Base-by-base conservation (phyloP, 495 filamentous ascomycete genomes). In the Penicillium waksmanii region DNA sequence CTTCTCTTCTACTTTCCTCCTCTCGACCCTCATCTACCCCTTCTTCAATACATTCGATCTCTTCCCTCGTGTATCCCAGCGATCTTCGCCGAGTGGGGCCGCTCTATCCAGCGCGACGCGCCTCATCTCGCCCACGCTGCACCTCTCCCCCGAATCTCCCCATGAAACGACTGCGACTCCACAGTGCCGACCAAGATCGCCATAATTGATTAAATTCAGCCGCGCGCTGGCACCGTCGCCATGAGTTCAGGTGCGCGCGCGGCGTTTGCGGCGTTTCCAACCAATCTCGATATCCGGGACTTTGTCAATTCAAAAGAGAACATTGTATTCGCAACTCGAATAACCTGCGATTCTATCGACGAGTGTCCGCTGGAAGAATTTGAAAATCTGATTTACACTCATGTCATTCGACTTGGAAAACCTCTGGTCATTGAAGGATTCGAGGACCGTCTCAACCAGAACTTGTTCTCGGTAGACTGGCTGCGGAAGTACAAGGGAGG, bases 391-490 rank as follows among this genome's bases (percentile, higher is more conserved):
- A 85, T 97, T 1, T 76, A 87, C 21, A 77, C 88, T 2, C 87
- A 93, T 65, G 92, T 97, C 10, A 86, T 96, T 49, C 77, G 87
- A n/a, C 85, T 87, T 18, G 94, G 94, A 6, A 89, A 87, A 55
- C 94, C 94, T 12, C 77, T 98, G 18, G 90, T 98, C 42, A 85
- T 98, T 44, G 56, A 58, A 70, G 92, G 92, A 23, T 97, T 92
- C 79, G 76, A 90, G 23, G 62, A 80, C 13, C 79, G 84, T 17
- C 75, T 89, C 44, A 42, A 62, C 49, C 82, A 88, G 33, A 83
- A 84, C 69, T 84, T 94, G 1, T 98, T 98, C 70, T 89, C 87
- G 31, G 78, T 83, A 13, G 73, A 82, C 57, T 98, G 95, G 94
- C 77, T 98, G 23, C 82, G 85, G 66, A 74, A 81, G 21, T 87